phyloP scores from a whole-genome alignment of 2,329 filamentous ascomycete species.

The Zasmidium cellare region DNA sequence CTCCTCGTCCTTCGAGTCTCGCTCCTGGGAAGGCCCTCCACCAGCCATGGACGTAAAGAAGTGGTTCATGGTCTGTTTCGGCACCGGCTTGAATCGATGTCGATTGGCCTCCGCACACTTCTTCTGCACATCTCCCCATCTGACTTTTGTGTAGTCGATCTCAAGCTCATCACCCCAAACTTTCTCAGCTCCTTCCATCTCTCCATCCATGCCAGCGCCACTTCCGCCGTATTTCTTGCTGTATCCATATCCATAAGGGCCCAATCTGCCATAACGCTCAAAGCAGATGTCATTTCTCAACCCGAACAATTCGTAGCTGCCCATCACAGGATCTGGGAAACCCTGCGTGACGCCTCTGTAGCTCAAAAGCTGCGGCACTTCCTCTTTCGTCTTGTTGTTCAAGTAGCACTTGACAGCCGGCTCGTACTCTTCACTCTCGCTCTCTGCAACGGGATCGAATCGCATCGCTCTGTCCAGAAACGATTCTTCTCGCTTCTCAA shows the following conservation, averaged over 20 bases:
- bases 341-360: conserved; percentile 78
- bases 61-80: conserved; percentile 33
- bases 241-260: conserved; percentile 89
- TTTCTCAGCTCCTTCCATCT: conserved; percentile 74
- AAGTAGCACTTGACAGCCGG: conserved; percentile 75
- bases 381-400: conserved; percentile 64
- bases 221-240: conserved; percentile 74
- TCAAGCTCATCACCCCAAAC: conserved; percentile 72
- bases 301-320: conserved; percentile 80
- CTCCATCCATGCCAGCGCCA: conserved; percentile 81
- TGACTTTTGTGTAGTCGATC: conserved; percentile 73
- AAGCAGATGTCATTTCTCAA: conserved; percentile 87
- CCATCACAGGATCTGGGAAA: conserved; percentile 80
- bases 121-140: conserved; percentile 77
- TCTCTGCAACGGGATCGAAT: conserved; percentile 67
- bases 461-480: conserved; percentile 29
- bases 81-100: conserved; percentile 60
- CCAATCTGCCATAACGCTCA: conserved; percentile 83
- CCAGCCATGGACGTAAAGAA: conserved; percentile 43
- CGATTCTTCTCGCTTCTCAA: conserved; percentile 32
- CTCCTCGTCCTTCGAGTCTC: conserved; percentile 13
- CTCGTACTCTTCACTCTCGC: conserved; percentile 47
- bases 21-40: conserved; percentile 29
- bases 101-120: conserved; percentile 72
- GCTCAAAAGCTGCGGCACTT: conserved; percentile 69